Conservation (phyloP, 2,329 filamentous ascomycete species). For the Zarea fungicola region DNA sequence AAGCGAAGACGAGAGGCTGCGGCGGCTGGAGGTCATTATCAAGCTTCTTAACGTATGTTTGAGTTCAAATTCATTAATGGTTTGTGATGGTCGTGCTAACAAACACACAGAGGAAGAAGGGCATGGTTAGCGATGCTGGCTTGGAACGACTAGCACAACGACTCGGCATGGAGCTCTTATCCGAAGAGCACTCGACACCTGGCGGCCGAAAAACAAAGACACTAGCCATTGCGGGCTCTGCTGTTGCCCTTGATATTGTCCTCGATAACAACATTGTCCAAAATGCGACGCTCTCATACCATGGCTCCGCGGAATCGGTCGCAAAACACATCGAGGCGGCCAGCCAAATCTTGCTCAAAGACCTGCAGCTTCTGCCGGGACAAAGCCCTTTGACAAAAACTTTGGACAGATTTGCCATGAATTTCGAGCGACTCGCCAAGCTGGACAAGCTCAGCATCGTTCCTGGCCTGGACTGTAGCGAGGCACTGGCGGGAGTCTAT, state of each 20-base stretch:
- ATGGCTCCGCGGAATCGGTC: constrained; percentile 53
- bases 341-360: constrained; percentile 58
- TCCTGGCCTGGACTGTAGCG: constrained; percentile 68
- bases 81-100: neutral
- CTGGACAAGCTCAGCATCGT: constrained; percentile 67
- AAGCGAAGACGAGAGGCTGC: constrained; percentile 50
- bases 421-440: constrained; percentile 63
- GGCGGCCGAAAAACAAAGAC: constrained; percentile 46
- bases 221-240: constrained; percentile 57
- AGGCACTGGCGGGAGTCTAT: constrained; percentile 70
- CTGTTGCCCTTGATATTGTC: constrained; percentile 56
- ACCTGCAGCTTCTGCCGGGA: constrained; percentile 54
- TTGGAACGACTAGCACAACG: constrained; percentile 65
- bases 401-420: constrained; percentile 64
- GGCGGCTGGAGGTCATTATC: constrained; percentile 48
- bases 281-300: constrained; percentile 58
- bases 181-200: constrained; percentile 47
- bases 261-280: constrained; percentile 58
- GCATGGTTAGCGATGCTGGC: constrained; percentile 67
- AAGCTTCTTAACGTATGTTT: constrained; percentile 41
- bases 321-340: constrained; percentile 57
- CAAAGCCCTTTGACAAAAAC: constrained; percentile 65
- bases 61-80: constrained; percentile 14
- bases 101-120: constrained; percentile 40
- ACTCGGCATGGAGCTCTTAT: constrained; percentile 60